Percentiles rank a stretch among this genome's conserved stretches.
phyloP scores from a whole-genome alignment of 768 basidiomycete genomes.

The Rhizopogon roseolus region DNA sequence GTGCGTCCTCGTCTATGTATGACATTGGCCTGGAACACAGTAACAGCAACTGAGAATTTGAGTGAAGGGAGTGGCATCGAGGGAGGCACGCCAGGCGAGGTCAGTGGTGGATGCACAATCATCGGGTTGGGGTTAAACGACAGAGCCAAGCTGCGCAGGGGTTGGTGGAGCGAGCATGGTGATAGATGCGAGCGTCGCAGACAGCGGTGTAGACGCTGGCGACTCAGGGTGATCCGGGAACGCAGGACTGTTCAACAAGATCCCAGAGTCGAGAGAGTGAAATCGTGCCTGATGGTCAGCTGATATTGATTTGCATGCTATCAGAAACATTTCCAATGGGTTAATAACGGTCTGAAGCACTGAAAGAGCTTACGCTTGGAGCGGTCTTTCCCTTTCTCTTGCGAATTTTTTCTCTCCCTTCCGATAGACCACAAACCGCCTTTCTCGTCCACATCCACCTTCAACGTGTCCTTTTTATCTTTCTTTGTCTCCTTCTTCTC shows the following conservation, averaged over 20 bases:
- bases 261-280: conserved; percentile 55
- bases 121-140: too few relatives aligned
- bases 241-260: conserved; percentile 26
- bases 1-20: conserved; percentile 43
- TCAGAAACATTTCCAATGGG: too few relatives aligned
- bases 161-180: conserved; percentile 36
- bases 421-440: conserved; percentile 84
- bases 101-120: conserved; percentile 6
- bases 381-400: conserved; percentile 44
- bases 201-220: conserved; percentile 16
- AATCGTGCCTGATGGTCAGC: conserved; percentile 44
- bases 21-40: conserved; percentile 40
- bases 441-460: conserved; percentile 42
- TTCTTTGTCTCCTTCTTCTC: conserved; percentile 33
- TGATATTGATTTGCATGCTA: too few relatives aligned
- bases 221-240: conserved; percentile 11
- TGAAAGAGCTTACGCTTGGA: conserved; percentile 24
- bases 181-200: conserved; percentile 28
- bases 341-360: conserved; percentile 4
- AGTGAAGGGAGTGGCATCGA: conserved; percentile 31
- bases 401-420: conserved; percentile 67
- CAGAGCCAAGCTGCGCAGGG: conserved; percentile 17
- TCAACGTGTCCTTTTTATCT: conserved; percentile 27
- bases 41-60: conserved; percentile 16
- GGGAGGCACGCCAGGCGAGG: conserved; percentile 42